phyloP scores from a whole-genome alignment of 495 filamentous ascomycete species.

The Hamigera avellanea region DNA sequence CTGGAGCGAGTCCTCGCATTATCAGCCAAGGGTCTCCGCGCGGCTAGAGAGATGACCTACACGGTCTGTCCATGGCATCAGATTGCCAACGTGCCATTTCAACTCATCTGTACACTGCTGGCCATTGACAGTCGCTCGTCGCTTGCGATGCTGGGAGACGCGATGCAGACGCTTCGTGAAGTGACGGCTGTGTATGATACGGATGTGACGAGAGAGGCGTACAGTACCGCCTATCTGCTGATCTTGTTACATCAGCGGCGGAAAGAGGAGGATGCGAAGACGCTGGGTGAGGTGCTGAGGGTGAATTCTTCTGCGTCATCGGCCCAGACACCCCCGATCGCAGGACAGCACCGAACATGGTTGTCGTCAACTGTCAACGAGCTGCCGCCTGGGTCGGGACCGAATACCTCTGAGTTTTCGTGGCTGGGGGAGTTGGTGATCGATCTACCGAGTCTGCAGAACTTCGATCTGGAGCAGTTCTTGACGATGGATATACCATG shows the following conservation, averaged over 20 bases:
- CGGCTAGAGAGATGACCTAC: conserved; percentile 21
- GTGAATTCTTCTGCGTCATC: conserved; percentile 4
- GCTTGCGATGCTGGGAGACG: conserved; percentile 29
- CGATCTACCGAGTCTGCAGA: conserved; percentile 33
- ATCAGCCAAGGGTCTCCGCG: conserved; percentile 14
- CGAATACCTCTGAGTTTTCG: conserved; percentile 21
- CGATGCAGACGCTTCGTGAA: conserved; percentile 32
- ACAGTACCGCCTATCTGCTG: conserved; percentile 31
- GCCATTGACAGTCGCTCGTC: conserved; percentile 35
- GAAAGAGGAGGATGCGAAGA: conserved; percentile 26
- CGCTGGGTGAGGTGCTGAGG: conserved; percentile 18
- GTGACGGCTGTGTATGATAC: conserved; percentile 32
- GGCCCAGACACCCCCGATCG: conserved; percentile 4
- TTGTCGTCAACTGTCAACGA: conserved; percentile 1
- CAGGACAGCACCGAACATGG: too few relatives aligned
- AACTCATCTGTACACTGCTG: conserved; percentile 38
- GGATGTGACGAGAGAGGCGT: conserved; percentile 33
- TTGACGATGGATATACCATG: conserved; percentile 18
- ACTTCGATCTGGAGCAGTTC: conserved; percentile 33
- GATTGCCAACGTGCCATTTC: conserved; percentile 39
- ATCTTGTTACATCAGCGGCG: conserved; percentile 26
- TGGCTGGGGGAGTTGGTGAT: conserved; percentile 35
- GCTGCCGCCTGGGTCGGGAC: conserved; percentile 5
- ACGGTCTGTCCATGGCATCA: conserved; percentile 39
- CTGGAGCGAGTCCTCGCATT: conserved; percentile 16